Conservation (phyloP, 148 eudicot species). For the Diospyros lotus region DNA sequence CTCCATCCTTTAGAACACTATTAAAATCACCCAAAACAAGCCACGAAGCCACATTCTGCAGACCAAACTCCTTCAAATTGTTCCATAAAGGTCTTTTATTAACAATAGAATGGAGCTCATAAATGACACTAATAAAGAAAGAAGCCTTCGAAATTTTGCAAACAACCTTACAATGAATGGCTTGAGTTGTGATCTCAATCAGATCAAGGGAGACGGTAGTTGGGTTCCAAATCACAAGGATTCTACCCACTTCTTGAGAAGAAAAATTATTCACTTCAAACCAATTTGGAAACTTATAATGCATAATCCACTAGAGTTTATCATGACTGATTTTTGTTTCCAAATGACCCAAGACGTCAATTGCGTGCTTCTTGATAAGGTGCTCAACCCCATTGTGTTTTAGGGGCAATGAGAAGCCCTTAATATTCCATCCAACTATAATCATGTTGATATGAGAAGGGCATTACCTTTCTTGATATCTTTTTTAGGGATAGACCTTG, state of each 20-base stretch:
- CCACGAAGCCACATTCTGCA: not conserved
- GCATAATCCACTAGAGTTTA: not conserved
- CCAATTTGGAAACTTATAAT: not conserved
- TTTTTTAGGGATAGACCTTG: too few species aligned
- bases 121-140: not conserved
- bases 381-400: not conserved
- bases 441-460: not conserved
- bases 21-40: too few species aligned
- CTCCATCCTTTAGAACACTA: not conserved
- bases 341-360: not conserved
- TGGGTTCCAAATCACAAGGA: not conserved
- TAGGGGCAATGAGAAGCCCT: not conserved
- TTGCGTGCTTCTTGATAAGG: not conserved
- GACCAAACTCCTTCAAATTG: not conserved
- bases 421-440: not conserved
- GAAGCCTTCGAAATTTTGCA: not conserved
- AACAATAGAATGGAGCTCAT: not conserved
- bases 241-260: not conserved
- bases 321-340: not conserved
- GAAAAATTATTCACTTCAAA: not conserved
- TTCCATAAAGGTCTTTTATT: not conserved
- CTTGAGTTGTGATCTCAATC: not conserved
- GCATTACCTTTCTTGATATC: too few species aligned
- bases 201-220: not conserved
- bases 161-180: not conserved